Conservation (phyloP, 306 rosid genomes). For the Acacia confusa region DNA sequence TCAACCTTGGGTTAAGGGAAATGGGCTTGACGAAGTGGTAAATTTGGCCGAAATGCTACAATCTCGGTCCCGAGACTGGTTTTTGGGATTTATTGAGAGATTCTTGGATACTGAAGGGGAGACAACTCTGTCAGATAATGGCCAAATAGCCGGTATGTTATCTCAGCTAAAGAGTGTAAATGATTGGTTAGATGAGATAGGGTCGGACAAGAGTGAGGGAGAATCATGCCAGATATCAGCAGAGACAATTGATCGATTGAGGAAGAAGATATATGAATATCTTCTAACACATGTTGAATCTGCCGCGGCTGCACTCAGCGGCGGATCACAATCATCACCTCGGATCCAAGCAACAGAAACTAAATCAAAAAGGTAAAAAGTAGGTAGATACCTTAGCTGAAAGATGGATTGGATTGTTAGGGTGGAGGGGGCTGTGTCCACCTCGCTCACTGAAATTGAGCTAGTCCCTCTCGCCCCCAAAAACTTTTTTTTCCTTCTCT, state of each 20-base stretch:
- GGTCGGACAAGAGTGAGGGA: slow-evolving; percentile 50
- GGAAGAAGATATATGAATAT: slow-evolving; percentile 96
- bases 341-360: slow-evolving; percentile 48
- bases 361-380: slow-evolving; percentile 62
- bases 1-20: slow-evolving; percentile 71
- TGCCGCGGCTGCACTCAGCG: slow-evolving; percentile 91
- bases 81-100: slow-evolving; percentile 82
- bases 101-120: slow-evolving; percentile 86
- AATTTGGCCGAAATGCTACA: slow-evolving; percentile 71
- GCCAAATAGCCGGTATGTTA: slow-evolving; percentile 86
- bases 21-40: slow-evolving; percentile 63
- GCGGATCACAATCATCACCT: slow-evolving; percentile 60
- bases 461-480: neutral
- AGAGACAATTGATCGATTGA: slow-evolving; percentile 72
- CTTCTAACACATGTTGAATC: slow-evolving; percentile 98
- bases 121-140: slow-evolving; percentile 72
- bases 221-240: slow-evolving; percentile 53
- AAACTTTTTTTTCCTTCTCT: neutral
- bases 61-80: slow-evolving; percentile 78
- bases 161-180: slow-evolving; percentile 92
- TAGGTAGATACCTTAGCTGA: slow-evolving; percentile 25
- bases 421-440: slow-evolving; percentile 16
- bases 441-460: slow-evolving; percentile 42
- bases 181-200: slow-evolving; percentile 88
- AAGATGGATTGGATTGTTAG: slow-evolving; percentile 33